Percentiles rank a stretch among this genome's conserved stretches.
Conservation (phyloP, 192 early-diverging fungal genomes). For the Geranomyces michiganensis region DNA sequence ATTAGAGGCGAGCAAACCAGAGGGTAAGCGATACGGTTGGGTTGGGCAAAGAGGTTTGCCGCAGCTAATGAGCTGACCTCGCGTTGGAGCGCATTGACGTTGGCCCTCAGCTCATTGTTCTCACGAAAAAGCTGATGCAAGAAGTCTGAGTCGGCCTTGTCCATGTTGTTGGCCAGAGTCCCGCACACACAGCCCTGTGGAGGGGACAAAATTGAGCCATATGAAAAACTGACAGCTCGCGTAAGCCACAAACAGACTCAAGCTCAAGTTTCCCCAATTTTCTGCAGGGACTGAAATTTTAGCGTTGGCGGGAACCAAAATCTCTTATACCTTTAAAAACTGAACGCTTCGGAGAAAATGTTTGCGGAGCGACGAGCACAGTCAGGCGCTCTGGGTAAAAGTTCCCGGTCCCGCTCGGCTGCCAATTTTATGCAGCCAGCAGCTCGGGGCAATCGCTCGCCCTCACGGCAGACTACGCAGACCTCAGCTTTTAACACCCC, state of each 20-base stretch:
- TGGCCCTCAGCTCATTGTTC: constrained; percentile 58
- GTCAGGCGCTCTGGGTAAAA: too few relatives aligned
- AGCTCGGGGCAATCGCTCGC: too few relatives aligned
- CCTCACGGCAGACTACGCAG: too few relatives aligned
- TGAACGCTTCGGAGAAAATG: too few relatives aligned
- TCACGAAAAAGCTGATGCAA: constrained; percentile 58
- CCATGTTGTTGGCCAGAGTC: constrained; percentile 35
- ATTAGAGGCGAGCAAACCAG: constrained; percentile 1
- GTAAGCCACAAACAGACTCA: constrained; percentile 1
- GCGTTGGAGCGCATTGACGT: constrained; percentile 50
- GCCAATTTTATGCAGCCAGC: too few relatives aligned
- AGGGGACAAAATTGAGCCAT: not conserved
- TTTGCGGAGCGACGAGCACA: too few relatives aligned
- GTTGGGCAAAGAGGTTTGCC: not conserved
- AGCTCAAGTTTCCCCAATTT: not conserved
- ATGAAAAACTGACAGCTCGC: not conserved
- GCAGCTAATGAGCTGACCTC: constrained; percentile 46
- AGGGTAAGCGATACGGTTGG: not conserved
- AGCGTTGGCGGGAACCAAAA: not conserved
- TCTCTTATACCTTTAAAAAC: too few relatives aligned
- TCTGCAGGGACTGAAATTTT: not conserved
- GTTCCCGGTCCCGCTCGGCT: too few relatives aligned
- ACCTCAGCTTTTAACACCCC: too few relatives aligned
- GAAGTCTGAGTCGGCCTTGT: constrained; percentile 60
- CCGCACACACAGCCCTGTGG: not conserved